Conservation (phyloP, 495 filamentous ascomycete species). For the Xylaria palmicola region DNA sequence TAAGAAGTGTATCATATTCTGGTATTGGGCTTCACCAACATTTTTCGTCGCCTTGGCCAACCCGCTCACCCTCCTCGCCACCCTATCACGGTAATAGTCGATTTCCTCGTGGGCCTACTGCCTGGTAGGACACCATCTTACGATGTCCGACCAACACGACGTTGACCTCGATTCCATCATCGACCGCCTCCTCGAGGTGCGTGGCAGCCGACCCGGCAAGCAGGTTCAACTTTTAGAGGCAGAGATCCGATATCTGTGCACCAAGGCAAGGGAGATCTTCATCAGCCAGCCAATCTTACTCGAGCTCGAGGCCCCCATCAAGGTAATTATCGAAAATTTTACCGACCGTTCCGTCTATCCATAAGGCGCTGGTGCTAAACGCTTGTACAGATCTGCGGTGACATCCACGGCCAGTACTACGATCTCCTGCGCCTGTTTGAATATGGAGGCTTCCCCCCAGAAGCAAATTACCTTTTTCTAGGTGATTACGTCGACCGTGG, state of each 20-base stretch:
- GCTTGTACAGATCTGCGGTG: slow-evolving; percentile 82
- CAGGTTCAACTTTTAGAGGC: slow-evolving; percentile 96
- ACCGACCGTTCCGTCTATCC: background rate
- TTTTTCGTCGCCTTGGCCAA: slow-evolving; percentile 16
- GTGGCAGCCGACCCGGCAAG: slow-evolving; percentile 96
- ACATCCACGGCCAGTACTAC: slow-evolving; percentile 99
- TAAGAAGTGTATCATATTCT: slow-evolving; percentile 37
- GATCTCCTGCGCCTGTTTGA: slow-evolving; percentile 96
- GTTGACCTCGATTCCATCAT: slow-evolving; percentile 99
- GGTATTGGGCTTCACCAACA: slow-evolving; percentile 28
- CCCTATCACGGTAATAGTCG: slow-evolving; percentile 28
- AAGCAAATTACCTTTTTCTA: slow-evolving; percentile 99
- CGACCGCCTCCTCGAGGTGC: slow-evolving; percentile 94
- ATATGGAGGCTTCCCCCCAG: slow-evolving; percentile 97
- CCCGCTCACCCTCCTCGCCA: slow-evolving; percentile 21
- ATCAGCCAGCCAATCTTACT: slow-evolving; percentile 98
- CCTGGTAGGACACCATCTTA: slow-evolving; percentile 44
- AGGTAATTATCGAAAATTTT: slow-evolving; percentile 60
- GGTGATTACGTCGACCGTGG: slow-evolving; percentile 98
- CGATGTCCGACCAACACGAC: slow-evolving; percentile 95
- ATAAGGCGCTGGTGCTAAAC: background rate
- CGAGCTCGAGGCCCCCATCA: slow-evolving; percentile 97
- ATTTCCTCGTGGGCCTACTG: slow-evolving; percentile 37
- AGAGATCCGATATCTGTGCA: slow-evolving; percentile 97
- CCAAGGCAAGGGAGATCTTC: slow-evolving; percentile 98